phyloP scores from a whole-genome alignment of 176 grass and related monocot species.

The Avena atlantica region DNA sequence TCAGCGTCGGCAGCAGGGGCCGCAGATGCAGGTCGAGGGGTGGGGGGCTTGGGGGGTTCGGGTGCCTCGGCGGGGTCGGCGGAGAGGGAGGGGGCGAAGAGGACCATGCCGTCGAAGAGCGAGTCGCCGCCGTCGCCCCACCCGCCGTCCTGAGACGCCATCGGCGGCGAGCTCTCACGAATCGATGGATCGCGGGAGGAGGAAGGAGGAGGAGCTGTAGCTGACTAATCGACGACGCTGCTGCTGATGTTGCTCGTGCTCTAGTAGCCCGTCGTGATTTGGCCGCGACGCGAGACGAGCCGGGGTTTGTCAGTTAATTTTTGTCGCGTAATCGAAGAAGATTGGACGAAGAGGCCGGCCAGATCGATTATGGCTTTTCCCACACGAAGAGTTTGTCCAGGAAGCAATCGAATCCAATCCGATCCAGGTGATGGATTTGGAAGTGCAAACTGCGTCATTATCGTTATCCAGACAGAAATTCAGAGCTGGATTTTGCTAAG shows the following conservation, averaged over 20 bases:
- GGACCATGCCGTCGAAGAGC: constrained; percentile 97
- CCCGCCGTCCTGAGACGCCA: constrained; percentile 60
- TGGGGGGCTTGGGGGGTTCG: constrained; percentile 19
- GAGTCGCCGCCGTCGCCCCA: constrained; percentile 59
- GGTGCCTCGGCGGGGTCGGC: constrained; percentile 37
- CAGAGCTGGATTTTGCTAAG: background rate
- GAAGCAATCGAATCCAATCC: background rate
- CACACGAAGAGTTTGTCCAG: background rate
- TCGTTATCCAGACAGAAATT: background rate
- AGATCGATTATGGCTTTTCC: background rate
- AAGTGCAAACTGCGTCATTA: background rate
- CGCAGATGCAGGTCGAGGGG: constrained; percentile 8
- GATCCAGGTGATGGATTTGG: background rate
- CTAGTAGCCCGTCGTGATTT: background rate
- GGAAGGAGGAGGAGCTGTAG: background rate
- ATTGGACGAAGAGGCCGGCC: background rate
- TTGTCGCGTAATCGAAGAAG: constrained; percentile 12
- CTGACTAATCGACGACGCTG: constrained; percentile 17
- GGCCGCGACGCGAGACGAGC: background rate
- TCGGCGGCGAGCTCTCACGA: constrained; percentile 11
- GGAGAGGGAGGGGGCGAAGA: constrained; percentile 61
- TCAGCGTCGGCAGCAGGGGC: background rate
- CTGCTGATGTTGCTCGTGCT: background rate
- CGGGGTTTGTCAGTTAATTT: background rate
- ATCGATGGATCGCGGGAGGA: constrained; percentile 21